Evolutionary conservation across 306 rosid genomes (phyloP), one percentile per base, ranked within the genome.

Genomic region (Cicer cuneatum): DNA sequence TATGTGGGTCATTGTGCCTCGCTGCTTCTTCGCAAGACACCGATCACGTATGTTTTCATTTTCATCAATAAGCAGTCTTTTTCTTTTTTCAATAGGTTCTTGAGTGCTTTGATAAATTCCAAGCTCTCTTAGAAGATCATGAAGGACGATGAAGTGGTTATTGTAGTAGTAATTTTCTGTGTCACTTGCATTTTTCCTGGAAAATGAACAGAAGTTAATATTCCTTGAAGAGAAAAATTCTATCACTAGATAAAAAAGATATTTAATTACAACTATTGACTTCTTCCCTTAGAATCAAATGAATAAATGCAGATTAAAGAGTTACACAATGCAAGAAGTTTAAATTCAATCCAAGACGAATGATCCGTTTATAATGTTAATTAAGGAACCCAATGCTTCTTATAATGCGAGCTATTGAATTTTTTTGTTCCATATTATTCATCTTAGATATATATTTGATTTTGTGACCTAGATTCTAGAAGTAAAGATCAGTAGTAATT

Each of bases 51-150:
- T 78, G 65, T 78, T 74, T 78, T 70, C 86, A 29, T 29, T 51
- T 4, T 57, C 42, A 18, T 90, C 82, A n/a, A 90, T 52, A 71
- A 75, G 74, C 64, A 85, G 67, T 83, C 90, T 84, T 74, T 66
- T 72, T 76, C 93, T 82, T 38, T 57, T 67, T 71, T 81, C 79
- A 48, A 67, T 11, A 2, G 87, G 82, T 19, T 45, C 86, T 38
- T 74, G 47, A 13, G n/a, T 62, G 66, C 73, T 66, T 67, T 76
- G 78, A 54, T 68, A 54, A 45, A 79, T 85, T n/a, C 93, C 93
- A 12, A 90, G 81, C 33, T 90, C 98, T 72, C 91, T 84, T 21
- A 88, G 83, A 51, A 87, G 77, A 72, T 84, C 89, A 74, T 88
- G 90, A 74, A 71, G 86, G 51, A 66, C 51, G 19, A 86, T 62